Evolutionary conservation across 192 early-diverging fungal species (phyloP), one percentile per base, ranked within the genome.

Genomic region (Dimargaris xerosporica): DNA sequence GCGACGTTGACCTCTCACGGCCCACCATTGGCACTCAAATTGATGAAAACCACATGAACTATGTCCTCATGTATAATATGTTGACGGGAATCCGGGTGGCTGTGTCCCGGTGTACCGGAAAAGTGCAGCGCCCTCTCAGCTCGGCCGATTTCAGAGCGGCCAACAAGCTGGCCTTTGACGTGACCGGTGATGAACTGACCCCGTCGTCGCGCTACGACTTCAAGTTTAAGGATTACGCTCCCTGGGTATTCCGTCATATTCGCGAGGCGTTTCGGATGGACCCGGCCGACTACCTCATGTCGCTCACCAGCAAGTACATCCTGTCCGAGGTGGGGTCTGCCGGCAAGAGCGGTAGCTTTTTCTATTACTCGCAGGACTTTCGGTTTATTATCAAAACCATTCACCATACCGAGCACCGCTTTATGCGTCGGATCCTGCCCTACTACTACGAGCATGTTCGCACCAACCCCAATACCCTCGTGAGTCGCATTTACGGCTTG

Each of bases 341-440:
- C 17, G 96, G 96, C 42, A 97, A 97, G 71, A 90, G 86, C 63
- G 94, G 94, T 25, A 87, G 83, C 61, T 98, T 96, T 76, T 96
- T 99, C 69, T 99, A 95, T 78, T 99, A 90, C 74, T 94, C 93
- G 34, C 84, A 90, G 62, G 96, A 99, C 78, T 96, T 93, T 73
- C 84, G 93, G 15, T 97, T 92, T 73, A 99, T 99, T 67, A 99
- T 99, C 80, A 99, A 99, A 67, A 97, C 96, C 1, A 91, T 96
- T 64, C 90, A 93, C 70, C 86, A 86, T 66, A 78, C 86, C 9
- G 95, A 98, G 67, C 94, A 98, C 75, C 91, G 92, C 73, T 93
- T 93, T 66, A 82, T 96, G 80, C 80, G 86, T 39, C 81, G 83
- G 63, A 85, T 96, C 48, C 75, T 98, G 63, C 82, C 80, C 53